phyloP scores from a whole-genome alignment of 768 basidiomycete genomes.

The Lactarius deliciosus region DNA sequence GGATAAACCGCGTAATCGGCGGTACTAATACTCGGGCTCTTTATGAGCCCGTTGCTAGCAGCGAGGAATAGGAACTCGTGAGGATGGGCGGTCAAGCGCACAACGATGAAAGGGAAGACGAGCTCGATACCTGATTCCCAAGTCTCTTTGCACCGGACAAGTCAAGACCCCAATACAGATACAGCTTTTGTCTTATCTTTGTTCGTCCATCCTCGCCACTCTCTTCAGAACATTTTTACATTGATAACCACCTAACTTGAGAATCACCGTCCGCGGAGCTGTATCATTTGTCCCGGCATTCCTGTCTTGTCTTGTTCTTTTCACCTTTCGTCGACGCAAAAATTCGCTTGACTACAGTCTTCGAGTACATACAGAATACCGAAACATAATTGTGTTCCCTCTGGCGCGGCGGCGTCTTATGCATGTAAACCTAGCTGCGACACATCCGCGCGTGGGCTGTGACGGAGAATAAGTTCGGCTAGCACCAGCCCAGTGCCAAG shows the following conservation, averaged over 20 bases:
- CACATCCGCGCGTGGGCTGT: conserved; percentile 35
- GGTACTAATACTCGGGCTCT: conserved; percentile 40
- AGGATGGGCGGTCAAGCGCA: conserved; percentile 45
- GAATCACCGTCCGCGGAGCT: conserved; percentile 1
- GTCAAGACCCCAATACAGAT: conserved; percentile 1
- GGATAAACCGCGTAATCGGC: conserved; percentile 53
- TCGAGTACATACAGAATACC: background rate
- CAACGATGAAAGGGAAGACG: conserved; percentile 35
- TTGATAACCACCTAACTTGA: background rate
- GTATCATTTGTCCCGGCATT: conserved; percentile 1
- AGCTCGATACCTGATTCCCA: conserved; percentile 14
- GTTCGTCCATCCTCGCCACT: conserved; percentile 24
- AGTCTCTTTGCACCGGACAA: conserved; percentile 5
- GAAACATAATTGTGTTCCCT: conserved; percentile 8
- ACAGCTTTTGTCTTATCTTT: conserved; percentile 21
- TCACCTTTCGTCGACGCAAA: background rate
- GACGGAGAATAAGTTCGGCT: conserved; percentile 35
- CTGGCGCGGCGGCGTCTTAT: background rate
- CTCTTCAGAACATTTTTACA: background rate
- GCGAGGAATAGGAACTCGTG: conserved; percentile 57
- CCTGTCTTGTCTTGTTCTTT: background rate
- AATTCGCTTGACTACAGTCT: background rate
- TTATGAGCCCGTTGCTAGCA: conserved; percentile 50
- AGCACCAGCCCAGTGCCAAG: conserved; percentile 38
- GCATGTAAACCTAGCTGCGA: conserved; percentile 7